Conservation (phyloP, 2,329 filamentous ascomycete genomes). For the Penicillium sp. region DNA sequence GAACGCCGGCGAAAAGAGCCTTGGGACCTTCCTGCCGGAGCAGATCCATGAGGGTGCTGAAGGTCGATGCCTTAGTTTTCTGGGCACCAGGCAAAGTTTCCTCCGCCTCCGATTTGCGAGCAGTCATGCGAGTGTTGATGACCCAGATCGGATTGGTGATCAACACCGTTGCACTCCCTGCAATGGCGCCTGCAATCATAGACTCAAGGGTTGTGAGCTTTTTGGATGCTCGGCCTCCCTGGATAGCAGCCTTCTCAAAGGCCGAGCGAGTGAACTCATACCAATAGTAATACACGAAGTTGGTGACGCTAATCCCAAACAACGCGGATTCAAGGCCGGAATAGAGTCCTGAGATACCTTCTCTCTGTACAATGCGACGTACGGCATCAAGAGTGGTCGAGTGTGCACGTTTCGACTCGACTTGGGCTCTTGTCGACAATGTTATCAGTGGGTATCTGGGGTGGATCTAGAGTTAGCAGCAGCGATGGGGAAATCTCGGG, state of each 20-base stretch:
- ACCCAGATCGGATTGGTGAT: constrained; percentile 99
- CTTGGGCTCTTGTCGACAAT: constrained; percentile 93
- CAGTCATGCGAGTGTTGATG: constrained; percentile 96
- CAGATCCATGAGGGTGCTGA: constrained; percentile 77
- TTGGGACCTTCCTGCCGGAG: constrained; percentile 79
- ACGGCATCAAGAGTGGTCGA: constrained; percentile 81
- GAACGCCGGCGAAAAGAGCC: constrained; percentile 86
- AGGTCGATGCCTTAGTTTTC: constrained; percentile 64
- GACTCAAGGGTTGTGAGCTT: constrained; percentile 89
- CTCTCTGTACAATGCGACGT: constrained; percentile 82
- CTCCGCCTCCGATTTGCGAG: constrained; percentile 64
- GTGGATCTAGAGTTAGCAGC: constrained; percentile 13
- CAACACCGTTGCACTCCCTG: constrained; percentile 89
- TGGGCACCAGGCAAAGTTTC: constrained; percentile 43
- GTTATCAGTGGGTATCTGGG: constrained; percentile 90
- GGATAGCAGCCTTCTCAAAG: constrained; percentile 73
- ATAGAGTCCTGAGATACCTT: constrained; percentile 86
- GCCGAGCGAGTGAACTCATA: constrained; percentile 93
- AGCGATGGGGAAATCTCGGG: constrained; percentile 4
- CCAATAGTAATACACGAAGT: constrained; percentile 99
- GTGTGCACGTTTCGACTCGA: constrained; percentile 91
- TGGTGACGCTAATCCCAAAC: constrained; percentile 97
- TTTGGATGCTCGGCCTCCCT: constrained; percentile 69
- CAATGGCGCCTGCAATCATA: constrained; percentile 92
- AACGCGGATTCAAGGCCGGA: constrained; percentile 89